Evolutionary conservation across 1,284 basidiomycete genomes (phyloP).

Genomic region (Pholiota adiposa): DNA sequence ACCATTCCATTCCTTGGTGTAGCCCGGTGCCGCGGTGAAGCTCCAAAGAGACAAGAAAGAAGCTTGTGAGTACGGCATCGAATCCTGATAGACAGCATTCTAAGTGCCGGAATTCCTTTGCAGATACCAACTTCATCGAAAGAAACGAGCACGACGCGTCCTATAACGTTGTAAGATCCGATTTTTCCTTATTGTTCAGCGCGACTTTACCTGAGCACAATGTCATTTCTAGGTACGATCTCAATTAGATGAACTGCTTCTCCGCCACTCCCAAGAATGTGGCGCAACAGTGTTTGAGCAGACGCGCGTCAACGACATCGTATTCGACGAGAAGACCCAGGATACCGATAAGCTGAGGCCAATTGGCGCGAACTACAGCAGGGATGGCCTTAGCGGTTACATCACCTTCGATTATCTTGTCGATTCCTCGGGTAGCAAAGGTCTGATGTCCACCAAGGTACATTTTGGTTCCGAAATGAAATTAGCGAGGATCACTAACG

Average conservation of each 20-base stretch:
- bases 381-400: slow-evolving; percentile 1
- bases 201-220: neutral
- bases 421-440: slow-evolving; percentile 10
- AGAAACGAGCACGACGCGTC: slow-evolving; percentile 12
- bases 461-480: neutral
- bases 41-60: slow-evolving; percentile 10
- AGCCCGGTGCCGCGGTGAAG: slow-evolving; percentile 12
- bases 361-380: slow-evolving; percentile 9
- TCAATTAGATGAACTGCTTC: slow-evolving; percentile 9
- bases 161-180: slow-evolving; percentile 7
- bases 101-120: neutral
- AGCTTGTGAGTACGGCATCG: slow-evolving; percentile 3
- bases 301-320: slow-evolving; percentile 9
- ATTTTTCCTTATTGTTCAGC: neutral
- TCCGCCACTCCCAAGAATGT: slow-evolving; percentile 9
- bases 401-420: slow-evolving; percentile 13
- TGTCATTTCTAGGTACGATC: neutral
- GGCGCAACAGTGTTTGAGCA: slow-evolving; percentile 9
- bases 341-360: slow-evolving; percentile 4
- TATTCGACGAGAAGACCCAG: slow-evolving; percentile 7
- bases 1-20: neutral
- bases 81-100: neutral
- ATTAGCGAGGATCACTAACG: neutral
- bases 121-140: slow-evolving; percentile 13
- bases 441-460: slow-evolving; percentile 11